Conservation (phyloP, 768 basidiomycete species). For the Termitomyces sp. region DNA sequence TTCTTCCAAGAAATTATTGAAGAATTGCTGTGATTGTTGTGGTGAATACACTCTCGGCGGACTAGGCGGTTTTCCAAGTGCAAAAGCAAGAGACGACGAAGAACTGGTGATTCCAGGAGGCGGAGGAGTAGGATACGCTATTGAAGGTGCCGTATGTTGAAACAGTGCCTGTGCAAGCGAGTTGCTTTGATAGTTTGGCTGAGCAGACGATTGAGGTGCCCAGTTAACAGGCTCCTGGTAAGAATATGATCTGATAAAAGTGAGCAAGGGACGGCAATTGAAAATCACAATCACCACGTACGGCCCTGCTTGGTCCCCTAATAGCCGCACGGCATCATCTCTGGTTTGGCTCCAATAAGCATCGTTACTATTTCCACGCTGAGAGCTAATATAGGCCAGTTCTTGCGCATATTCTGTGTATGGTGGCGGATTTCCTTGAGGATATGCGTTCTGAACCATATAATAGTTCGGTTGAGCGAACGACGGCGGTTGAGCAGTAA, state of each 20-base stretch:
- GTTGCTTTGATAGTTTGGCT: conserved; percentile 50
- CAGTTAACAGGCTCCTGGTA: conserved; percentile 40
- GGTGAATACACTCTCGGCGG: conserved; percentile 36
- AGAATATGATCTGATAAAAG: conserved; percentile 31
- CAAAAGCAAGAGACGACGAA: conserved; percentile 73
- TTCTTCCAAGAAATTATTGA: conserved; percentile 59
- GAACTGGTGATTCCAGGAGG: conserved; percentile 58
- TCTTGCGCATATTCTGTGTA: conserved; percentile 70
- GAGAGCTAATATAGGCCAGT: conserved; percentile 48
- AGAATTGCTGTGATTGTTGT: conserved; percentile 59
- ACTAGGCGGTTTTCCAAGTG: conserved; percentile 44
- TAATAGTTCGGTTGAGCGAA: conserved; percentile 58
- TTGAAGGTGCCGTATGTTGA: conserved; percentile 54
- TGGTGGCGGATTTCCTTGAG: conserved; percentile 42
- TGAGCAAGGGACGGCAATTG: conserved; percentile 11
- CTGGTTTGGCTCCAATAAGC: conserved; percentile 63
- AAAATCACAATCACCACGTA: conserved; percentile 26
- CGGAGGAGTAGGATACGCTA: conserved; percentile 70
- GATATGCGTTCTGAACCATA: conserved; percentile 25
- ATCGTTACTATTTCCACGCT: conserved; percentile 37
- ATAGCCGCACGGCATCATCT: conserved; percentile 54
- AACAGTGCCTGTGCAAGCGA: conserved; percentile 63
- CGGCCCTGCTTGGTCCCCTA: conserved; percentile 50
- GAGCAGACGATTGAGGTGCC: conserved; percentile 31
- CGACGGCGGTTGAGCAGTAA: conserved; percentile 55